Evolutionary conservation across 352 stramenopile species (phyloP).

Genomic region (Globisporangium echinulatum): DNA sequence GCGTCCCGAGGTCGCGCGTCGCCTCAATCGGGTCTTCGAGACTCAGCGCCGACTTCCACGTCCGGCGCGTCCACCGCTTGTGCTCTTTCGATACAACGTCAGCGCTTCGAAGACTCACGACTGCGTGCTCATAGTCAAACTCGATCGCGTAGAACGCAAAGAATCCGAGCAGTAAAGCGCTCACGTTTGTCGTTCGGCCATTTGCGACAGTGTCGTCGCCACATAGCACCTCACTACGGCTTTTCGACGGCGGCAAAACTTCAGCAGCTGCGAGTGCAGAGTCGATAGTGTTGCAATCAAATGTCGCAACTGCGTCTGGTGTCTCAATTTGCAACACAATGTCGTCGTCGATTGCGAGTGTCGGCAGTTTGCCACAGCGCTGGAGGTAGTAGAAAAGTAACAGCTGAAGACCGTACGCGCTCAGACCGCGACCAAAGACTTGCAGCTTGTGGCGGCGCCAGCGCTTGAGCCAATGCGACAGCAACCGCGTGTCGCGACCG

Average conservation of each 20-base stretch:
- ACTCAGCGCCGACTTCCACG: conserved; percentile 34
- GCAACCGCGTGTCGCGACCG: neutral
- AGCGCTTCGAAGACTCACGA: conserved; percentile 49
- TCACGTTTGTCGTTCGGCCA: neutral
- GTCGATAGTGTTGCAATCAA: conserved; percentile 21
- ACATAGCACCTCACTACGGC: no score
- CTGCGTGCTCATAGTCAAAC: conserved; percentile 59
- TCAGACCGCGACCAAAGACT: conserved; percentile 32
- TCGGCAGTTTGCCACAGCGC: conserved; percentile 30
- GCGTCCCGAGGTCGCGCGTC: conserved; percentile 53
- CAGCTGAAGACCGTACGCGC: conserved; percentile 65
- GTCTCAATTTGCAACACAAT: conserved; percentile 11
- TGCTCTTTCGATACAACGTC: conserved; percentile 24
- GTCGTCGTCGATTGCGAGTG: conserved; percentile 30
- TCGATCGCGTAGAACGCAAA: conserved; percentile 69
- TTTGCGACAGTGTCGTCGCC: no score
- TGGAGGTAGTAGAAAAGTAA: conserved; percentile 72
- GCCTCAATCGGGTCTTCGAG: conserved; percentile 80
- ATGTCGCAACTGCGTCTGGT: conserved; percentile 9
- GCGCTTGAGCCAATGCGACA: conserved; percentile 41
- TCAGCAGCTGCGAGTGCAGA: conserved; percentile 8
- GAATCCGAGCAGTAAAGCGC: conserved; percentile 35
- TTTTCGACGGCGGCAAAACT: neutral
- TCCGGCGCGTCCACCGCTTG: conserved; percentile 43
- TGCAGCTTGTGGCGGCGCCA: conserved; percentile 34